Evolutionary conservation across 768 basidiomycete species (phyloP).

Genomic region (Amanita rimosa): DNA sequence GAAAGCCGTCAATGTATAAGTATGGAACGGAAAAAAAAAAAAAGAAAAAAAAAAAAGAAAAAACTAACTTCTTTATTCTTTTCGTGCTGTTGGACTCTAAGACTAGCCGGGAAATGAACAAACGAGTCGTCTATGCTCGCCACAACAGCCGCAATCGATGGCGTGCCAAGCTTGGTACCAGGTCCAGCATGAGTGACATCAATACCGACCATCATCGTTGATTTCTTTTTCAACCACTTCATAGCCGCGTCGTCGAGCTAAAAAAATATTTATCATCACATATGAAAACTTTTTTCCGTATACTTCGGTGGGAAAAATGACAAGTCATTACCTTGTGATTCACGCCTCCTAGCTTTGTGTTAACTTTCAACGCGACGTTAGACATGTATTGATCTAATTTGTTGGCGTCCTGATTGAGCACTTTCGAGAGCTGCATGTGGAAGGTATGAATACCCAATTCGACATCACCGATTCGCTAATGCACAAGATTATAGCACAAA

Average conservation of each 20-base stretch:
- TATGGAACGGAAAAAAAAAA: no score
- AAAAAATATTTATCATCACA: not conserved
- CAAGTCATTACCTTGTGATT: slow-evolving; percentile 52
- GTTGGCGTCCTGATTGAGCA: slow-evolving; percentile 32
- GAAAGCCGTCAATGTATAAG: slow-evolving; percentile 3
- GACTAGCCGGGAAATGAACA: slow-evolving; percentile 67
- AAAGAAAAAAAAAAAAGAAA: not conserved
- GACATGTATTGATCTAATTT: slow-evolving; percentile 77
- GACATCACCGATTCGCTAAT: slow-evolving; percentile 54
- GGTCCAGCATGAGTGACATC: slow-evolving; percentile 79
- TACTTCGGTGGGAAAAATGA: not conserved
- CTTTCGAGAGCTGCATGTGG: slow-evolving; percentile 58
- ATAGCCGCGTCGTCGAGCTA: slow-evolving; percentile 46
- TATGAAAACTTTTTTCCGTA: no score
- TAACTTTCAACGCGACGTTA: slow-evolving; percentile 73
- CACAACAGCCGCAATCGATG: slow-evolving; percentile 78
- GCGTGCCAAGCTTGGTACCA: slow-evolving; percentile 54
- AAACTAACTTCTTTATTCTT: slow-evolving; percentile 29
- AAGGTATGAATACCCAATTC: slow-evolving; percentile 63
- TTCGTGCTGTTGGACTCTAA: slow-evolving; percentile 47
- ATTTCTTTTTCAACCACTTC: slow-evolving; percentile 52
- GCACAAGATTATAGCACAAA: not conserved
- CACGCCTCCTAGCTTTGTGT: slow-evolving; percentile 72
- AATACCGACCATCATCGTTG: slow-evolving; percentile 79
- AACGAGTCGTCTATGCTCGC: slow-evolving; percentile 61